Evolutionary conservation across 75 land plant genomes (phyloP), one percentile per base, ranked within the genome.

Genomic region (Chamaecyparis obtusa): DNA sequence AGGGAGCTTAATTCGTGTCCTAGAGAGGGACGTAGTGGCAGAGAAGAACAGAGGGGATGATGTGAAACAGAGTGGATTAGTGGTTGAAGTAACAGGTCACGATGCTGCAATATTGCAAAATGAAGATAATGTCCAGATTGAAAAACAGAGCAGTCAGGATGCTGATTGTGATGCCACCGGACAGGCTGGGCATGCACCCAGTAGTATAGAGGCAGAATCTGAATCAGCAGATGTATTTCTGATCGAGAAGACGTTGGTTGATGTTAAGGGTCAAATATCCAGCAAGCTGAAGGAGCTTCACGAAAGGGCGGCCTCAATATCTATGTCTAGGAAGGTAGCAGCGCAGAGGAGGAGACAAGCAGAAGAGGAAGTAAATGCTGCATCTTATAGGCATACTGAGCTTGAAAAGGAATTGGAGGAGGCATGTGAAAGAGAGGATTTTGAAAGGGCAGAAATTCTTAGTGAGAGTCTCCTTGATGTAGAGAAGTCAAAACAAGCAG

Each of bases 371-470:
- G 71, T 96, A 5, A 72, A 78, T 44, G 16, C 32, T n/a, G 91
- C 92, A 46, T 86, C 96, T 1, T 41, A 60, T 36, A 88, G 60
- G 89, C 77, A 86, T 56, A 88, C 46, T 83, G 92, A 93, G 33
- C 87, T 96, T 67, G 98, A 96, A 86, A 92, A 81, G 89, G 87
- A 94, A 86, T 90, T 96, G 14, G 94, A 95, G 39, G 94, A 89
- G 36, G 96, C 98, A 2, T 96, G 98, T 54, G 98, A 96, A 87
- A 93, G 88, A 8, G 98, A 96, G 77, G 96, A 96, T 85, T 96
- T 96, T 91, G 98, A 96, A 85, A 91, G 35, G 76, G 98, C 98
- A 15, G 95, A 95, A 56, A 90, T 69, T 30, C 81, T 96, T 21
- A 95, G 94, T 79, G 91, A 93, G 87, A 85, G 79, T 76, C 86